These are phyloP conservation scores for Pythium utonaiense DNA, from an alignment of 352 stramenopile species.

Conservation along the genomic window DNA sequence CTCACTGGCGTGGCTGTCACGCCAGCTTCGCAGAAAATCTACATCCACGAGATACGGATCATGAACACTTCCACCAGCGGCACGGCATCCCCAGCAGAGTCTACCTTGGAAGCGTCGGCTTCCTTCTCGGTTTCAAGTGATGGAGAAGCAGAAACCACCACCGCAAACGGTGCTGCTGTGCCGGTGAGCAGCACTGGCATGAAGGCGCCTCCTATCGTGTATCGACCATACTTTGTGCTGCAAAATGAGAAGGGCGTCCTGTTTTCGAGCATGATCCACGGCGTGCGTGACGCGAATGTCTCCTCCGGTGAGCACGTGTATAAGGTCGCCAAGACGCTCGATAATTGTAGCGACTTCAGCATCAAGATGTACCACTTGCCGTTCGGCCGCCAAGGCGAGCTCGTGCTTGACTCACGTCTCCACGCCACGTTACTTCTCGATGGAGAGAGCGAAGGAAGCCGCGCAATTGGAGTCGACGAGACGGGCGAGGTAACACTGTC, in stretches of 20 bases:
- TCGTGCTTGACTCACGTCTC: conserved; percentile 76
- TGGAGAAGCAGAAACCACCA: not conserved
- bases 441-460: conserved; percentile 15
- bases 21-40: conserved; percentile 59
- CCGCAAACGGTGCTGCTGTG: not conserved
- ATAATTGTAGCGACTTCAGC: conserved; percentile 60
- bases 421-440: conserved; percentile 75
- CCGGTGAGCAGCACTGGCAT: not conserved
- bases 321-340: conserved; percentile 56
- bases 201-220: conserved; percentile 26
- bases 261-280: conserved; percentile 85
- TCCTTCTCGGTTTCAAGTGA: not conserved
- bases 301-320: conserved; percentile 55
- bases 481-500: conserved; percentile 45
- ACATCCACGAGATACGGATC: conserved; percentile 78
- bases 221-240: conserved; percentile 83
- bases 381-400: conserved; percentile 75
- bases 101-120: not conserved
- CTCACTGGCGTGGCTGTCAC: conserved; percentile 75
- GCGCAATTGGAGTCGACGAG: conserved; percentile 22
- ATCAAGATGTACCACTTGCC: conserved; percentile 88
- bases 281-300: conserved; percentile 63
- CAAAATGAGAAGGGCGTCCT: conserved; percentile 84
- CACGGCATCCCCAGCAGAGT: not conserved
- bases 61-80: conserved; percentile 20